Conservation (phyloP, 441 rosid genomes). For the Adansonia madagascariensis region DNA sequence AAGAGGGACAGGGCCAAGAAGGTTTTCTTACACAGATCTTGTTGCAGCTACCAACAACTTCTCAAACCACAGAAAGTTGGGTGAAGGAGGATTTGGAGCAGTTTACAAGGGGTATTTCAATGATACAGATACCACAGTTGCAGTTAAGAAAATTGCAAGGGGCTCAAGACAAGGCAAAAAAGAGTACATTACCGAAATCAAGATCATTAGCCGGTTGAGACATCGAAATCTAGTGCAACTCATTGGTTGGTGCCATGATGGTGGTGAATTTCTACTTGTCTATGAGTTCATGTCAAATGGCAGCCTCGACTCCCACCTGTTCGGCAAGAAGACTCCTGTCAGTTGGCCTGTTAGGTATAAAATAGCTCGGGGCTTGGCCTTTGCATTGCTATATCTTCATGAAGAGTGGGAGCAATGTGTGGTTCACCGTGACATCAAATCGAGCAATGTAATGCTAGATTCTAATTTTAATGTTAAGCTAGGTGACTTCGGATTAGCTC, state of each 20-base stretch:
- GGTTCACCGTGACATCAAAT: constrained; percentile 51
- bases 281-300: constrained; percentile 65
- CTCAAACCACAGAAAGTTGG: constrained; percentile 47
- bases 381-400: constrained; percentile 52
- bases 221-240: constrained; percentile 61
- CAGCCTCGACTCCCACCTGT: constrained; percentile 54
- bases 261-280: constrained; percentile 41
- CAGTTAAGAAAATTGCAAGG: constrained; percentile 51
- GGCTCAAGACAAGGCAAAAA: constrained; percentile 51
- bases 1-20: constrained; percentile 59
- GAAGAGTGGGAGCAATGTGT: constrained; percentile 67
- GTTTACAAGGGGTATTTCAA: constrained; percentile 53
- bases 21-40: constrained; percentile 54
- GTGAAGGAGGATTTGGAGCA: constrained; percentile 67
- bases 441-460: constrained; percentile 59
- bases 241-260: constrained; percentile 64
- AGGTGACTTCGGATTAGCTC: constrained; percentile 65
- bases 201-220: constrained; percentile 50
- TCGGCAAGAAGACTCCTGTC: constrained; percentile 41
- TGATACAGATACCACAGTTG: constrained; percentile 37
- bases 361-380: constrained; percentile 49
- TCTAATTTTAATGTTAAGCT: constrained; percentile 53
- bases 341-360: constrained; percentile 45
- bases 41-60: constrained; percentile 56
- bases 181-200: constrained; percentile 53